These are phyloP conservation scores for Fragilaria crotonensis DNA, from an alignment of 108 stramenopile genomes.

Conservation along the genomic window DNA sequence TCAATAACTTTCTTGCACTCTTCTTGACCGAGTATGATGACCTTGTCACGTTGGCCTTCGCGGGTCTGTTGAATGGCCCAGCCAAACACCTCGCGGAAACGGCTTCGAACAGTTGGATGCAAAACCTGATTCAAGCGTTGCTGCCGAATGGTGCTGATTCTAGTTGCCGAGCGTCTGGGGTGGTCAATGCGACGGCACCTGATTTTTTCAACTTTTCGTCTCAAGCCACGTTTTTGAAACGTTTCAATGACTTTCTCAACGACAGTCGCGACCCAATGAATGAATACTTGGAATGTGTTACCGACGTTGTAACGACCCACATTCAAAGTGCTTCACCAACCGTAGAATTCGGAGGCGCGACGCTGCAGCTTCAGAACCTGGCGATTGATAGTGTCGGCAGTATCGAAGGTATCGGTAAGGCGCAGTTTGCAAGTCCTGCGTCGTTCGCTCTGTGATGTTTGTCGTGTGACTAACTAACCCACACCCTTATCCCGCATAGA, in stretches of 20 bases:
- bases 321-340: constrained; percentile 13
- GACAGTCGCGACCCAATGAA: constrained; percentile 20
- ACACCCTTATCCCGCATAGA: neutral
- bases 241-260: constrained; percentile 40
- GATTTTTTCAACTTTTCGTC: constrained; percentile 20
- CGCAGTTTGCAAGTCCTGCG: neutral
- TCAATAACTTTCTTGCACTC: constrained; percentile 43
- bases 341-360: constrained; percentile 10
- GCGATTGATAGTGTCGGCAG: neutral
- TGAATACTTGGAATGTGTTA: constrained; percentile 37
- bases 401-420: constrained; percentile 7
- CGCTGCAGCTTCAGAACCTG: neutral
- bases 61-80: constrained; percentile 32
- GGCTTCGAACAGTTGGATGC: constrained; percentile 23
- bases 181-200: neutral
- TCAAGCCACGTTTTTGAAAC: constrained; percentile 18
- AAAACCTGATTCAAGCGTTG: constrained; percentile 5
- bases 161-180: too few relatives aligned
- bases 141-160: neutral
- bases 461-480: too few relatives aligned
- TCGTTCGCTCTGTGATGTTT: neutral
- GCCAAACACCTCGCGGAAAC: constrained; percentile 1
- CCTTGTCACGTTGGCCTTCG: constrained; percentile 31
- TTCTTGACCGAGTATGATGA: constrained; percentile 40
- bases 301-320: constrained; percentile 4